Evolutionary conservation across 495 filamentous ascomycete species (phyloP), one percentile per base, ranked within the genome.

Genomic region (Podospora fimiseda): DNA sequence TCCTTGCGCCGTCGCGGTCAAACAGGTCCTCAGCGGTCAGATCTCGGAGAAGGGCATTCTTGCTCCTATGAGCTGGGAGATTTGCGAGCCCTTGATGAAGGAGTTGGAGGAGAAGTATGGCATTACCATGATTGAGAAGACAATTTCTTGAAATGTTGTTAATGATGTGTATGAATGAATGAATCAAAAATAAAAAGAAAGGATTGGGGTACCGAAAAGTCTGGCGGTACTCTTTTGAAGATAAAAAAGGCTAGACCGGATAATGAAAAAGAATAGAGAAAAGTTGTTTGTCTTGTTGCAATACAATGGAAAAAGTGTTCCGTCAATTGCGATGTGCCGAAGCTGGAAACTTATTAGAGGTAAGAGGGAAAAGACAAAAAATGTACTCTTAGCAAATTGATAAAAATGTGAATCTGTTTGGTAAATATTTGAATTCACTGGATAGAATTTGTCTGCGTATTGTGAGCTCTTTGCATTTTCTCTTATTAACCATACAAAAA

Each of bases 1-100:
- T 61, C 75, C 64, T 24, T 71, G 66, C 61, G 63, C 56, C 21
- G 64, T 71, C 8, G 88, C 88, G 44, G 82, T 87, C 52, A 85
- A 89, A 78, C 80, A 89, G 74, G 86, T 96, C 22, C 81, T 96
- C 42, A 78, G 88, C 62, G 92, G 91, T 7, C 87, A 80, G 8
- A 86, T 96, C 59, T 75, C 72, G 43, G 77, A 88, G 59, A 88
- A 81, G 71, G 88, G 89, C 61, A 72, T 96, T 43, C 64, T 96
- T 40, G 91, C 91, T 41, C 91, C 92, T 2, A 86, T 95, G 82
- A 82, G 67, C 51, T 70, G 74, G 24, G 80, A 87, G 56, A 85
- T 95, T 63, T 84, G 82, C 65, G 73, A 77, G 44, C 83, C 87
- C 50, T 64, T 89, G 48, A 82, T 88, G 65, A 81, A 83, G 74